phyloP scores from a whole-genome alignment of 768 basidiomycete genomes.

The Naganishia onofrii region DNA sequence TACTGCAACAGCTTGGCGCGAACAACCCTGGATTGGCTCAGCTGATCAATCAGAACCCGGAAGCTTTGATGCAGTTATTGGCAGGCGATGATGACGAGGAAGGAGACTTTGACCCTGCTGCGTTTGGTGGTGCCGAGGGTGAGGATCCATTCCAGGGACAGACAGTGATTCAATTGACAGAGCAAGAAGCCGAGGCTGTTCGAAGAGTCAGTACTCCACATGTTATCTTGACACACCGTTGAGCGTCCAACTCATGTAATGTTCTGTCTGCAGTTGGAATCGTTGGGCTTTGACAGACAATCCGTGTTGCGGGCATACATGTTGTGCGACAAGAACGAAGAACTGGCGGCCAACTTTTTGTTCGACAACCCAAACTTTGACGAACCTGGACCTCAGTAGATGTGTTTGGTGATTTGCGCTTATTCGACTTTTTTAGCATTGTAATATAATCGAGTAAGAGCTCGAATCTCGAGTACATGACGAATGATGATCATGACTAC shows the following conservation, averaged over 20 bases:
- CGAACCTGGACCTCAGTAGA: constrained; percentile 23
- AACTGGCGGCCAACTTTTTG: constrained; percentile 88
- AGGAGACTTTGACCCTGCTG: constrained; percentile 52
- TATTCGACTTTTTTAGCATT: neutral
- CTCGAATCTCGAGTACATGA: neutral
- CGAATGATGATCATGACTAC: neutral
- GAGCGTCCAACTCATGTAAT: neutral
- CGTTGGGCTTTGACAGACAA: constrained; percentile 79
- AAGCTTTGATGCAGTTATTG: constrained; percentile 65
- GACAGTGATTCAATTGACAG: constrained; percentile 72
- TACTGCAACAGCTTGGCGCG: constrained; percentile 76
- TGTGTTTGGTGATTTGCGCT: neutral
- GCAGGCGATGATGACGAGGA: constrained; percentile 54
- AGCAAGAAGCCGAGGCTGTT: constrained; percentile 84
- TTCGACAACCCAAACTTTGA: constrained; percentile 60
- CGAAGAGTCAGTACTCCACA: constrained; percentile 64
- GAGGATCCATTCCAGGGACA: constrained; percentile 46
- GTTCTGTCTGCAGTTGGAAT: constrained; percentile 68
- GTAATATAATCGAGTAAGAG: neutral
- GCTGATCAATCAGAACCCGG: constrained; percentile 68
- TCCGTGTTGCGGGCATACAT: constrained; percentile 79
- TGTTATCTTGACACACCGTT: neutral
- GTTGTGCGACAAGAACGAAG: constrained; percentile 90
- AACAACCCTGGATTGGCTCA: constrained; percentile 75
- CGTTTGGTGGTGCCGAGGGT: constrained; percentile 34